A percentile compares a stretch with the other conserved stretches of the same genome.
Evolutionary conservation across 129 eudicot species (phyloP).

Genomic region (Artemisia tridentata): DNA sequence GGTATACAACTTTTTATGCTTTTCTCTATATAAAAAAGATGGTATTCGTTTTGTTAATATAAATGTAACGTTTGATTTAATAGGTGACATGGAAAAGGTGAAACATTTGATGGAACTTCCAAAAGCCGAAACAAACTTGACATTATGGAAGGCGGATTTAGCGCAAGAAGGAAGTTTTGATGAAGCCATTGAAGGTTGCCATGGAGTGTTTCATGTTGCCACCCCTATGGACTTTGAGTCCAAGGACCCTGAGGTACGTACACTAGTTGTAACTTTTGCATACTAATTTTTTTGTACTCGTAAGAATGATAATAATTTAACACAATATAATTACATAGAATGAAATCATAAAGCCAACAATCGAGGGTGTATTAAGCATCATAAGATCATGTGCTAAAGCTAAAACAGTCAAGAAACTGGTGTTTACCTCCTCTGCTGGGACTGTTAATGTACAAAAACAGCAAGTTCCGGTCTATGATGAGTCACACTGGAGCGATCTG

Average conservation of each 20-base stretch:
- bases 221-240: constrained; percentile 87
- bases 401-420: constrained; percentile 70
- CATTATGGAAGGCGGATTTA: constrained; percentile 75
- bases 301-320: background rate
- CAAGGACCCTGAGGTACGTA: constrained; percentile 71
- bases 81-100: constrained; percentile 72
- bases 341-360: constrained; percentile 80
- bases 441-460: constrained; percentile 60
- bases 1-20: constrained; percentile 27
- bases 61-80: constrained; percentile 2
- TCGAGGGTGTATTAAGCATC: constrained; percentile 63
- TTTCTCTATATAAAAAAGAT: background rate
- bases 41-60: background rate
- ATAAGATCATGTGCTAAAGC: constrained; percentile 74
- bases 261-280: background rate
- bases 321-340: constrained; percentile 32
- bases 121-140: constrained; percentile 61
- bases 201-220: constrained; percentile 85
- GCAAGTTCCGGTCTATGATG: constrained; percentile 63
- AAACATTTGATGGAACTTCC: constrained; percentile 65
- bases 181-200: constrained; percentile 79
- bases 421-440: constrained; percentile 85
- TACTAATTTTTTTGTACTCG: background rate
- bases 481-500: constrained; percentile 68
- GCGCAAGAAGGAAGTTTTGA: constrained; percentile 80